Evolutionary conservation across 257 asterid species (phyloP), one percentile per base, ranked within the genome.

Genomic region (Thymus mandschuricus): DNA sequence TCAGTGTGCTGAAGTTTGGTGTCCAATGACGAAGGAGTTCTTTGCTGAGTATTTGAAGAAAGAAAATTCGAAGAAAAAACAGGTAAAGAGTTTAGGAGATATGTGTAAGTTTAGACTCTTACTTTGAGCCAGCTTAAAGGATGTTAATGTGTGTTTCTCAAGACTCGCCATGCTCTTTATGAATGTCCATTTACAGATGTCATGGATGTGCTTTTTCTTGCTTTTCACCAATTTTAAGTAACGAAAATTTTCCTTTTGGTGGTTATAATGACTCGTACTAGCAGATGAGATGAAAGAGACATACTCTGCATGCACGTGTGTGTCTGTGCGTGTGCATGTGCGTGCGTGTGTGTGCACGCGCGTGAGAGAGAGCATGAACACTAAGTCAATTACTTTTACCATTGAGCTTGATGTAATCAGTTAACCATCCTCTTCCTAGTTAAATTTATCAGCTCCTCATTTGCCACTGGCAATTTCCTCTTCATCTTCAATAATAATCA

Each of bases 1-100:
- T 59, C 99, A 95, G 79, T 95, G 99, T 77, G 99, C 99, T 30
- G 99, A 95, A 78, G 99, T 95, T 69, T 95, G 99, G 99, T 95
- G 99, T 81, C 97, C 98, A 10, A 95, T 95, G 99, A 92, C 98
- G 31, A 89, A 95, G 83, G 96, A 95, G 80, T 92, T 95, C 82
- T 95, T 92, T 70, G 92, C 99, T 27, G 98, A 95, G 80, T 95
- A 95, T 85, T 80, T 95, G 81, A 95, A 92, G 84, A 92, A 88
- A 70, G 96, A 87, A 66, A 95, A 95, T 79, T 92, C 98, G 27
- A 95, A 87, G 93, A 95, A 90, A 87, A 92, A 88, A 72, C 99
- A 95, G 90, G 98, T 89, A 12, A 54, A 55, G 21, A 21, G 21
- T 51, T 60, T 60, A 62, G 50, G 64, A 68, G 13, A 45, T 52